These are phyloP conservation scores for Phytophthora cajani DNA, from an alignment of 352 stramenopile species.

Conservation along the genomic window DNA sequence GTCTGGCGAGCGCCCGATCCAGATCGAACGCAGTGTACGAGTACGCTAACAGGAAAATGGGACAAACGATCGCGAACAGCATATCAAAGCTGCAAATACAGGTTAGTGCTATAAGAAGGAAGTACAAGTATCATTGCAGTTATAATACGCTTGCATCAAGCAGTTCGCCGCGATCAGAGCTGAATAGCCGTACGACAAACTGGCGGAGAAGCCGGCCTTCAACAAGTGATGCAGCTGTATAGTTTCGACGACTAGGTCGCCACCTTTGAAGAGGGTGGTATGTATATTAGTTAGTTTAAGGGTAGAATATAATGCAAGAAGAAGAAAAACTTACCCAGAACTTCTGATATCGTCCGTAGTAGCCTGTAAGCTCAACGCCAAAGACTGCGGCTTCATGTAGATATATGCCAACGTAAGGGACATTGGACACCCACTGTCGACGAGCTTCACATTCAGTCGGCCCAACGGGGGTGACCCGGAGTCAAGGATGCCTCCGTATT, in stretches of 20 bases:
- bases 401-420: constrained; percentile 11
- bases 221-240: constrained; percentile 25
- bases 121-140: not conserved
- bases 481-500: constrained; percentile 4
- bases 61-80: constrained; percentile 26
- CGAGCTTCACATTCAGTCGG: not conserved
- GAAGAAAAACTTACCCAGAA: constrained; percentile 12
- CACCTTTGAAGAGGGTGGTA: constrained; percentile 18
- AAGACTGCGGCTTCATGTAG: constrained; percentile 2
- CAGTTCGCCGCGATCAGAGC: constrained; percentile 19
- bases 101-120: no score
- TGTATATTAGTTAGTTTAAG: no score
- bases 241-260: constrained; percentile 19
- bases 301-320: no score
- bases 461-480: not conserved
- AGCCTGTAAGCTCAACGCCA: constrained; percentile 14
- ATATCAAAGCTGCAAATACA: constrained; percentile 22
- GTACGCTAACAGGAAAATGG: constrained; percentile 25
- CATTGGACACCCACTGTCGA: not conserved
- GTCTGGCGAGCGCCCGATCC: constrained; percentile 17
- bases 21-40: constrained; percentile 29
- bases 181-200: constrained; percentile 16
- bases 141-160: constrained; percentile 1
- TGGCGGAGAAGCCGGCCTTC: constrained; percentile 13
- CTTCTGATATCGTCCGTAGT: constrained; percentile 15